Percentiles rank a stretch among this genome's conserved stretches.
Evolutionary conservation across 2,329 filamentous ascomycete species (phyloP).

Genomic region (Hymenoscyphus linearis): DNA sequence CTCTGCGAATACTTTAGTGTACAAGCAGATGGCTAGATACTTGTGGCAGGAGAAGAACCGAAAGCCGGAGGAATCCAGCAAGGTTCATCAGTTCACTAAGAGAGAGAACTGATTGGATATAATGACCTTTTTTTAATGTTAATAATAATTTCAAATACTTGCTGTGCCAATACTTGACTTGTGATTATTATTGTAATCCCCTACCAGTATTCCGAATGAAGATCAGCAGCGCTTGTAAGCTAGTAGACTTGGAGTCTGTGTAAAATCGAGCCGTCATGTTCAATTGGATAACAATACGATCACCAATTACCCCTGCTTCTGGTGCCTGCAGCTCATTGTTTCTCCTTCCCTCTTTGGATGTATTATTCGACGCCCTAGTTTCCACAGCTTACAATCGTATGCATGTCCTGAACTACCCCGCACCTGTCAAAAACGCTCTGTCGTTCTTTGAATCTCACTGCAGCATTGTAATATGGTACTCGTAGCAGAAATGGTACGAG

Average conservation of each 20-base stretch:
- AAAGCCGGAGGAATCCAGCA: slow-evolving; percentile 24
- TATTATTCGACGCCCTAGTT: not conserved
- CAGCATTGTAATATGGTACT: not conserved
- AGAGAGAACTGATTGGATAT: not conserved
- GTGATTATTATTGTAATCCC: not conserved
- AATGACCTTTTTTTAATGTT: not conserved
- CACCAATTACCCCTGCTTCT: not conserved
- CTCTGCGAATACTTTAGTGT: slow-evolving; percentile 50
- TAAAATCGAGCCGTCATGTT: not conserved
- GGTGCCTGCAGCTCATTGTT: not conserved
- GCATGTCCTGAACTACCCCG: not conserved
- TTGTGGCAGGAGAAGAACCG: slow-evolving; percentile 58
- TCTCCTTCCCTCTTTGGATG: not conserved
- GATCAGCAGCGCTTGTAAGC: too few relatives aligned
- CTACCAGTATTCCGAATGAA: too few relatives aligned
- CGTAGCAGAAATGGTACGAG: not conserved
- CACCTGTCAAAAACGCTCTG: not conserved
- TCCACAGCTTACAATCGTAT: not conserved
- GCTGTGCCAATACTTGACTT: not conserved
- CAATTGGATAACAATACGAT: not conserved
- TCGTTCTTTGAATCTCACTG: not conserved
- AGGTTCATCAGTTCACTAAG: slow-evolving; percentile 18
- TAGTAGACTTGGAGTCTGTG: not conserved
- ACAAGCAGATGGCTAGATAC: slow-evolving; percentile 56
- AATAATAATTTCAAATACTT: not conserved